Evolutionary conservation across 768 basidiomycete species (phyloP).

Genomic region (Rhizopogon roseolus): DNA sequence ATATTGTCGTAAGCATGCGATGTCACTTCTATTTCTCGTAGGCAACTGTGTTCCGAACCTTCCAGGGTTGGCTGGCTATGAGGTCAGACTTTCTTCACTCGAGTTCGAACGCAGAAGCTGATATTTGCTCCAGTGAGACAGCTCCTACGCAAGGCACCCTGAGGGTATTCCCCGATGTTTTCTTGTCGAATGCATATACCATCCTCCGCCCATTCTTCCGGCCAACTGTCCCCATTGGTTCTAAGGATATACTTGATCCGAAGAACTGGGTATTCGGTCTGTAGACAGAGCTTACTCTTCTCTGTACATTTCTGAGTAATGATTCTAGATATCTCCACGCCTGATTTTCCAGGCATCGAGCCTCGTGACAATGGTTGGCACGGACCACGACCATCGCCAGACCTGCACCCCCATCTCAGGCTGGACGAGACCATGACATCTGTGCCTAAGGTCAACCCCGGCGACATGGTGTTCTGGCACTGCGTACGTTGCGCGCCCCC

Average conservation of each 20-base stretch:
- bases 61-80: conserved; percentile 77
- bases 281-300: conserved; percentile 17
- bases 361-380: conserved; percentile 18
- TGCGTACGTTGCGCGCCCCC: conserved; percentile 32
- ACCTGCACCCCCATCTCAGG: conserved; percentile 62
- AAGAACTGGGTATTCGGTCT: conserved; percentile 51
- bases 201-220: conserved; percentile 77
- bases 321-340: conserved; percentile 36
- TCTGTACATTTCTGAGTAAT: conserved; percentile 8
- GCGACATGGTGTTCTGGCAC: conserved; percentile 80
- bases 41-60: conserved; percentile 54
- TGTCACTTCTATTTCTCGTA: conserved; percentile 11
- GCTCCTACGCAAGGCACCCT: conserved; percentile 67
- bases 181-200: conserved; percentile 64
- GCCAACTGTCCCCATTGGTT: conserved; percentile 35
- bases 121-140: conserved; percentile 41
- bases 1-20: too few species aligned
- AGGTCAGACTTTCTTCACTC: conserved; percentile 34
- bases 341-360: conserved; percentile 51
- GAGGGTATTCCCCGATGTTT: conserved; percentile 62
- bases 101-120: conserved; percentile 4
- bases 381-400: conserved; percentile 46
- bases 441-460: conserved; percentile 66
- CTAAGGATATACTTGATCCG: conserved; percentile 39
- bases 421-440: conserved; percentile 65